Conservation (phyloP, 202 grass and related monocot genomes). For the Carex sylvatica region DNA sequence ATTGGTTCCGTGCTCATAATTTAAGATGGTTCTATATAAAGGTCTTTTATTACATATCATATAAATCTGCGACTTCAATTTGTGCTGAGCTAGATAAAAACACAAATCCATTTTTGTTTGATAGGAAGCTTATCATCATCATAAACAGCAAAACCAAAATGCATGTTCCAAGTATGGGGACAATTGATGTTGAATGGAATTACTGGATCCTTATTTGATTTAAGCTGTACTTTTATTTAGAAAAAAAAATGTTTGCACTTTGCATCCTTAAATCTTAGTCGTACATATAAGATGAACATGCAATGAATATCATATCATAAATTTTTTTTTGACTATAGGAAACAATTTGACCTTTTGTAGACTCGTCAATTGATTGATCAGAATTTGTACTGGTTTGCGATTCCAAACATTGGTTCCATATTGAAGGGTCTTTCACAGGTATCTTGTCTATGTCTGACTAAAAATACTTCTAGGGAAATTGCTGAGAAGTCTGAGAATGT, state of each 20-base stretch:
- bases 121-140: background rate
- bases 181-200: background rate
- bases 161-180: background rate
- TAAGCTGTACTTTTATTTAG: background rate
- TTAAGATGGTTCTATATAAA: background rate
- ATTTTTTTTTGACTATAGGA: background rate
- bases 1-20: background rate
- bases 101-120: background rate
- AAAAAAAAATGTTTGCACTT: background rate
- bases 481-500: background rate
- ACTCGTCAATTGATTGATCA: slow-evolving; percentile 84
- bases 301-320: slow-evolving; percentile 8
- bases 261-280: background rate
- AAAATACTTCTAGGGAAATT: background rate
- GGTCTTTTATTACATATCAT: background rate
- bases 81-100: background rate
- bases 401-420: slow-evolving; percentile 70
- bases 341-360: slow-evolving; percentile 36
- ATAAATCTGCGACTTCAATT: slow-evolving; percentile 1
- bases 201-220: slow-evolving; percentile 3
- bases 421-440: slow-evolving; percentile 83
- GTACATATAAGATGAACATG: background rate
- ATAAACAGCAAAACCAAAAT: background rate
- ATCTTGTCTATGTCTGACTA: slow-evolving; percentile 26
- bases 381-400: slow-evolving; percentile 82